Evolutionary conservation across 768 basidiomycete genomes (phyloP).

Genomic region (Boletus tylopilopsis): DNA sequence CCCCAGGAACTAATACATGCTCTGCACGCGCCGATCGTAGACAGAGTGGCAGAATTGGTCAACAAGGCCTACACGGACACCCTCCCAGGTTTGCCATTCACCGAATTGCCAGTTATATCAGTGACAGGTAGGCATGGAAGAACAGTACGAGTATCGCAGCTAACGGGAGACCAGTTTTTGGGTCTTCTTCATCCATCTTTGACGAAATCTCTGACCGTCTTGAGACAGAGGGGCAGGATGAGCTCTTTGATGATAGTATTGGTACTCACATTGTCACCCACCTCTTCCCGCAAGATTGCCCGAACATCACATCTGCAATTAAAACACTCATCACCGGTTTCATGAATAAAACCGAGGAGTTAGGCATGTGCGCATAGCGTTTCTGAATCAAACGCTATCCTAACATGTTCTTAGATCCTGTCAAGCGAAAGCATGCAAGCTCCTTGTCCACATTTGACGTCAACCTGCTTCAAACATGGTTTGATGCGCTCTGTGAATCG

Average conservation of each 20-base stretch:
- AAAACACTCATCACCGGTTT: slow-evolving; percentile 54
- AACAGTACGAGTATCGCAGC: neutral
- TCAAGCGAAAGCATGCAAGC: slow-evolving; percentile 44
- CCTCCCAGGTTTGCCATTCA: slow-evolving; percentile 53
- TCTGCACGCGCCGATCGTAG: slow-evolving; percentile 48
- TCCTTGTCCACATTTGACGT: slow-evolving; percentile 65
- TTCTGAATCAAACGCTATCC: neutral
- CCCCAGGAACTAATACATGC: slow-evolving; percentile 42
- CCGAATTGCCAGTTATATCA: slow-evolving; percentile 57
- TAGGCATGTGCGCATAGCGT: slow-evolving; percentile 26
- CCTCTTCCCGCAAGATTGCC: slow-evolving; percentile 56
- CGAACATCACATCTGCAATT: slow-evolving; percentile 50
- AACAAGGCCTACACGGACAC: slow-evolving; percentile 40
- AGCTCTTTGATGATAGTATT: slow-evolving; percentile 16
- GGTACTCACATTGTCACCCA: slow-evolving; percentile 38
- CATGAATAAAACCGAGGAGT: slow-evolving; percentile 34
- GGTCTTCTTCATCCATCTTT: slow-evolving; percentile 45
- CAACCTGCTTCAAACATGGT: slow-evolving; percentile 56
- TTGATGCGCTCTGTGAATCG: slow-evolving; percentile 37
- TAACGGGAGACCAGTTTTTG: slow-evolving; percentile 34
- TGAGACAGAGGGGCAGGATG: slow-evolving; percentile 26
- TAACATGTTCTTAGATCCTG: slow-evolving; percentile 23
- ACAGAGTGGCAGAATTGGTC: slow-evolving; percentile 42
- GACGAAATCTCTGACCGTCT: slow-evolving; percentile 40
- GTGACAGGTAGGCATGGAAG: slow-evolving; percentile 44